Evolutionary conservation across 208 protist genomes (phyloP).

Genomic region (Trypanosoma mega): DNA sequence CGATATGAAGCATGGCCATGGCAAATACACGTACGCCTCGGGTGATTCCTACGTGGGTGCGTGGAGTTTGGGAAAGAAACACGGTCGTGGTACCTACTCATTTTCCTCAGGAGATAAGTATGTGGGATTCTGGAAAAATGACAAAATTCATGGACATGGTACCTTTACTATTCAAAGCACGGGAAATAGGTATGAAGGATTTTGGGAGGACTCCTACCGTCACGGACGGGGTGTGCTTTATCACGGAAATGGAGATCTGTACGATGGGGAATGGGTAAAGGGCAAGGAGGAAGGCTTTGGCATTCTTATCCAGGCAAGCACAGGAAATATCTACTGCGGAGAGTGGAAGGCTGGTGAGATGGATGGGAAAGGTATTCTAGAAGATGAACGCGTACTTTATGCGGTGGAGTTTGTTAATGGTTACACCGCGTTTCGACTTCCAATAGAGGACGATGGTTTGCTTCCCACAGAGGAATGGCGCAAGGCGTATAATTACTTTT

Average conservation of each 20-base stretch:
- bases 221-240: constrained; percentile 47
- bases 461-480: constrained; percentile 27
- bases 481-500: constrained; percentile 23
- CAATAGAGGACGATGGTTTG: constrained; percentile 15
- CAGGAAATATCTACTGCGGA: constrained; percentile 61
- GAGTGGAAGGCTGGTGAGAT: constrained; percentile 62
- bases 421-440: constrained; percentile 49
- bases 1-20: constrained; percentile 69
- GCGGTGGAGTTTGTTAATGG: constrained; percentile 55
- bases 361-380: constrained; percentile 62
- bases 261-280: constrained; percentile 54
- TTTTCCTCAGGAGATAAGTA: constrained; percentile 67
- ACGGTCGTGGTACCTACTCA: constrained; percentile 49
- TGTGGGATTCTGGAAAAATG: constrained; percentile 48
- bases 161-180: constrained; percentile 40
- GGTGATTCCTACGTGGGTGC: constrained; percentile 61
- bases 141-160: constrained; percentile 65
- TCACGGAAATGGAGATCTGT: constrained; percentile 48
- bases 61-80: constrained; percentile 74
- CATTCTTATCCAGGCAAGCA: constrained; percentile 42
- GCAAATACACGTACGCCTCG: constrained; percentile 56
- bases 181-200: constrained; percentile 51
- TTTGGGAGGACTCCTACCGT: constrained; percentile 52
- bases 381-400: constrained; percentile 42
- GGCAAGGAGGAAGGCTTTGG: constrained; percentile 59